Conservation (phyloP, 2,329 filamentous ascomycete genomes). For the Fusarium bulbicola region DNA sequence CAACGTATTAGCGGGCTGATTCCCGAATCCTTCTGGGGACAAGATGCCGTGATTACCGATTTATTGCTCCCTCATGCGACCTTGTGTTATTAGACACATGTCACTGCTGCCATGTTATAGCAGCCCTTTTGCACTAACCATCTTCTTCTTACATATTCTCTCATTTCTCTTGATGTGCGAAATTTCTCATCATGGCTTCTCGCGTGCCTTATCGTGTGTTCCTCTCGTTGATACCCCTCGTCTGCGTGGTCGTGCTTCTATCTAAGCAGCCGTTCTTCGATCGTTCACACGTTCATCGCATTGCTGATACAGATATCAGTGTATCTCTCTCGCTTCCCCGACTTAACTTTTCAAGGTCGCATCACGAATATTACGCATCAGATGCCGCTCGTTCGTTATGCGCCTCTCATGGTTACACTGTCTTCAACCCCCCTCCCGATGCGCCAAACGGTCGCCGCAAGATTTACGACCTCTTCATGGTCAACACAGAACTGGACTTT, state of each 20-base stretch:
- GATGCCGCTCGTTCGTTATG: constrained; percentile 44
- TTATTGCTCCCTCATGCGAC: not conserved
- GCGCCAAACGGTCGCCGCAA: constrained; percentile 42
- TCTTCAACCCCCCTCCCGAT: constrained; percentile 39
- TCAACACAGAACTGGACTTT: constrained; percentile 72
- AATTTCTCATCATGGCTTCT: constrained; percentile 11
- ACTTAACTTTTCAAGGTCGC: constrained; percentile 39
- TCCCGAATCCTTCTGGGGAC: not conserved
- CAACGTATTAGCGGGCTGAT: not conserved
- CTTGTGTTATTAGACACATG: not conserved
- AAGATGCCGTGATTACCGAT: constrained; percentile 9
- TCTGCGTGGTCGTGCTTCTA: constrained; percentile 28
- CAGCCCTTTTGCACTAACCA: not conserved
- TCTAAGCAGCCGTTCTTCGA: constrained; percentile 30
- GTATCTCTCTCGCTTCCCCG: constrained; percentile 33
- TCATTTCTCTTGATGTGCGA: not conserved
- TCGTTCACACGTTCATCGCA: constrained; percentile 23
- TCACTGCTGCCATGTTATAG: not conserved
- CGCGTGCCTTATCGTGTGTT: constrained; percentile 8
- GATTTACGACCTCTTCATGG: constrained; percentile 65
- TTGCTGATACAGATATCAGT: constrained; percentile 35
- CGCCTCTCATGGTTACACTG: constrained; percentile 45
- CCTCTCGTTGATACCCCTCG: constrained; percentile 8
- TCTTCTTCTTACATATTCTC: not conserved
- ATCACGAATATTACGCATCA: constrained; percentile 44